phyloP scores from a whole-genome alignment of 768 basidiomycete genomes.

The Gloeopeniophorella convolvens region DNA sequence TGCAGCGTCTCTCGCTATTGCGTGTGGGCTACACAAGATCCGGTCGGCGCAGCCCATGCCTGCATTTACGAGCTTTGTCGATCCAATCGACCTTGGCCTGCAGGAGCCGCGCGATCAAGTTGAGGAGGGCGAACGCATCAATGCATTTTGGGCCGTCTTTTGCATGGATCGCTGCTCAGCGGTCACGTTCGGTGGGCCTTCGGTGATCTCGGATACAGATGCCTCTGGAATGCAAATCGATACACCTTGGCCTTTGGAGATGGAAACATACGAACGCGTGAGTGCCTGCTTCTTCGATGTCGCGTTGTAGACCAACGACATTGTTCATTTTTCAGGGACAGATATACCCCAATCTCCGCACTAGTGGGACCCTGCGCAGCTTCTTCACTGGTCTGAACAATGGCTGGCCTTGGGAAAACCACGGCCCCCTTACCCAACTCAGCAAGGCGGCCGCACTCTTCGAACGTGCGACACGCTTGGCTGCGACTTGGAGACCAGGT shows the following conservation, averaged over 20 bases:
- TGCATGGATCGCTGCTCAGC: conserved; percentile 51
- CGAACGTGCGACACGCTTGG: conserved; percentile 49
- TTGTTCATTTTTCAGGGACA: conserved; percentile 33
- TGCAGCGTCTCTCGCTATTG: conserved; percentile 27
- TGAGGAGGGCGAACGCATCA: conserved; percentile 64
- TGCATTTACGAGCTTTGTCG: conserved; percentile 15
- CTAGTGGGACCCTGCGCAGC: conserved; percentile 41
- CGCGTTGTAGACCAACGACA: conserved; percentile 28
- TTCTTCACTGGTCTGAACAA: conserved; percentile 38
- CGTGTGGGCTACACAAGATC: conserved; percentile 27
- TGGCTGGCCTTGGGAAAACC: conserved; percentile 29
- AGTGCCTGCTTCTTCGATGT: background rate
- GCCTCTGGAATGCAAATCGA: conserved; percentile 32
- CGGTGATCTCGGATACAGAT: conserved; percentile 51
- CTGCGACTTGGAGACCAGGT: conserved; percentile 33
- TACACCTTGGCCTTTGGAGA: conserved; percentile 34
- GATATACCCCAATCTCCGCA: conserved; percentile 38
- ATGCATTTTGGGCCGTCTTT: conserved; percentile 60
- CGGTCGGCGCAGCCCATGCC: conserved; percentile 16
- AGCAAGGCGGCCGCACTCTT: conserved; percentile 54
- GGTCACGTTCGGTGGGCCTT: conserved; percentile 45
- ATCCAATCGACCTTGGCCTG: conserved; percentile 26
- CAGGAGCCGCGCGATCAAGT: conserved; percentile 36
- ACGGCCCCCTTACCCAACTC: conserved; percentile 36
- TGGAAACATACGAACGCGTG: conserved; percentile 30